These are phyloP conservation scores for Euphorbia tirucalli DNA, from an alignment of 345 rosid species.

Conservation along the genomic window DNA sequence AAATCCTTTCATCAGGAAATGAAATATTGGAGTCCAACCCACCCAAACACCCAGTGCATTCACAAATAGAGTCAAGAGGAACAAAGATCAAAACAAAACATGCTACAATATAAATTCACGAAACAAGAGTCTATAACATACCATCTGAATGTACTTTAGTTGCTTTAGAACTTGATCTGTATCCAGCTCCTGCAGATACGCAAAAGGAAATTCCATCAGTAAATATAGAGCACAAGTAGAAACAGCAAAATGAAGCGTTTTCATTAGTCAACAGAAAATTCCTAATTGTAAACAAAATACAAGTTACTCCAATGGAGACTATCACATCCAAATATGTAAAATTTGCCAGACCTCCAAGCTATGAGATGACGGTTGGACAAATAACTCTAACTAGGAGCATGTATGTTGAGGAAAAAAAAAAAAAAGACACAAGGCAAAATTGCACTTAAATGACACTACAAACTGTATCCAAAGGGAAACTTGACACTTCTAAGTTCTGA, in stretches of 20 bases:
- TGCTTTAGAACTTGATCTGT: conserved; percentile 76
- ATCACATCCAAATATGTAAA: background rate
- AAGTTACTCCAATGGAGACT: background rate
- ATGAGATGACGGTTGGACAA: too few species aligned
- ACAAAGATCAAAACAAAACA: background rate
- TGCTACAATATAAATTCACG: background rate
- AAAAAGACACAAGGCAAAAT: too few species aligned
- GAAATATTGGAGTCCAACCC: background rate
- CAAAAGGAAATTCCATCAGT: conserved; percentile 16
- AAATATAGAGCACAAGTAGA: background rate
- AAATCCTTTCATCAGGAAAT: background rate
- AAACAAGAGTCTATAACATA: conserved; percentile 26
- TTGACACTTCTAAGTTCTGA: too few species aligned
- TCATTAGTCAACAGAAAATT: conserved; percentile 1
- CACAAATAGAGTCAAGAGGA: background rate
- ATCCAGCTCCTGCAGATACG: conserved; percentile 68
- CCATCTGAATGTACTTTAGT: conserved; percentile 68
- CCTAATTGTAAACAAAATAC: background rate
- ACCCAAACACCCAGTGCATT: background rate
- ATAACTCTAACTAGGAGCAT: too few species aligned
- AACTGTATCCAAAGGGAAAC: too few species aligned
- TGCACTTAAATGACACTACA: too few species aligned
- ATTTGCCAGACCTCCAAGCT: background rate
- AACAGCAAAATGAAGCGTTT: background rate
- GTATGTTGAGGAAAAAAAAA: too few species aligned